Conservation (phyloP, 1,139 yeast genomes). For the Taphrina deformans region DNA sequence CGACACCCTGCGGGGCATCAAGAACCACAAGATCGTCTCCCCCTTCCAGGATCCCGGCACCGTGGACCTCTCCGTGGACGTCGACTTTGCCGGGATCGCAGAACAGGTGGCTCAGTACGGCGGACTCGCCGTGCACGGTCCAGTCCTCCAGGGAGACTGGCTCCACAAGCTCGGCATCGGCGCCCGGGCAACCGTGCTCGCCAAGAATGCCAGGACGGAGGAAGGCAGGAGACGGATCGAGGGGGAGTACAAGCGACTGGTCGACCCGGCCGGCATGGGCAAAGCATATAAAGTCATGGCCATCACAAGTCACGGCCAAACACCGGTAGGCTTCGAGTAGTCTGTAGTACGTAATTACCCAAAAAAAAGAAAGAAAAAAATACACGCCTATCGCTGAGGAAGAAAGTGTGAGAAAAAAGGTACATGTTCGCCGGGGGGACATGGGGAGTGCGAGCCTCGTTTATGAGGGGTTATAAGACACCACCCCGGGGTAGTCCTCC, state of each 20-base stretch:
- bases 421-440: no score
- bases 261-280: conserved; percentile 74
- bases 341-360: no score
- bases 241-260: conserved; percentile 62
- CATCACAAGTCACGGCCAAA: conserved; percentile 54
- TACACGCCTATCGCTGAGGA: conserved; percentile 68
- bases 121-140: conserved; percentile 53
- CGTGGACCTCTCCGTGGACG: conserved; percentile 81
- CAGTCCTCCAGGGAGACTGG: conserved; percentile 79
- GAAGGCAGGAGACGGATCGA: conserved; percentile 51
- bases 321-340: conserved; percentile 58
- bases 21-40: conserved; percentile 70
- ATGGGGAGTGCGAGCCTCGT: not conserved
- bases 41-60: conserved; percentile 76
- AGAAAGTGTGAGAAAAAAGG: no score
- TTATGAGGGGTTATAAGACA: not conserved
- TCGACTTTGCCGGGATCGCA: conserved; percentile 66
- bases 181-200: conserved; percentile 55
- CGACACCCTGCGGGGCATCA: conserved; percentile 71
- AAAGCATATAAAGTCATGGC: conserved; percentile 72
- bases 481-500: conserved; percentile 5
- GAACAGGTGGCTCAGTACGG: conserved; percentile 45
- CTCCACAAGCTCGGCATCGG: conserved; percentile 75
- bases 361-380: no score
- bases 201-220: conserved; percentile 43